phyloP scores from a whole-genome alignment of 2,329 filamentous ascomycete species.

The Sporothrix schenckii region DNA sequence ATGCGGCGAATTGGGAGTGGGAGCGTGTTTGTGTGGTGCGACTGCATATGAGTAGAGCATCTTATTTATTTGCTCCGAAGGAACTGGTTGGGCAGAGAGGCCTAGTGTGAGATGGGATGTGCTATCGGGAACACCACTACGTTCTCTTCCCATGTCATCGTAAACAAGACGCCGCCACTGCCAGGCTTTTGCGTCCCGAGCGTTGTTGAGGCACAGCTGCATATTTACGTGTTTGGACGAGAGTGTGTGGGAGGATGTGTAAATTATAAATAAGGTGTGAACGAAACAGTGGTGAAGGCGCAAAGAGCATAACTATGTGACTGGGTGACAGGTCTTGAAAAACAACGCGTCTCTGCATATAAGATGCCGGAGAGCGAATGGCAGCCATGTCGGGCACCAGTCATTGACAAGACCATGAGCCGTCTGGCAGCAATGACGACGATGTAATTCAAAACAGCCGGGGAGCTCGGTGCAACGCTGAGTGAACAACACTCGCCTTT shows the following conservation, averaged over 20 bases:
- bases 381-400: conserved; percentile 11
- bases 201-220: conserved; percentile 7
- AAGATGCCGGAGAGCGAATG: neutral
- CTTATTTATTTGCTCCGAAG: conserved; percentile 9
- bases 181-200: neutral
- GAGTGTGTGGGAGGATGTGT: conserved; percentile 3
- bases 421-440: neutral
- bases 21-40: conserved; percentile 4
- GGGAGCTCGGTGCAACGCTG: neutral
- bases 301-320: neutral
- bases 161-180: conserved; percentile 3
- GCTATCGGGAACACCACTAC: neutral
- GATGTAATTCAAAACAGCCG: neutral
- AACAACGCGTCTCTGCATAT: neutral
- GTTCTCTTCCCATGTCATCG: neutral
- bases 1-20: neutral
- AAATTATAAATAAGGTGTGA: neutral
- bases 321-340: neutral
- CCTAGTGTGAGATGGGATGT: neutral
- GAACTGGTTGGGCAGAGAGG: neutral
- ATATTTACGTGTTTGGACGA: conserved; percentile 25
- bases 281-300: neutral
- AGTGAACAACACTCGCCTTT: neutral
- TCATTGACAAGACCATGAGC: neutral
- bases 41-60: neutral